Percentiles rank a stretch among this genome's conserved stretches.
Conservation (phyloP, 2,329 filamentous ascomycete genomes). For the Ophiostoma ulmi region DNA sequence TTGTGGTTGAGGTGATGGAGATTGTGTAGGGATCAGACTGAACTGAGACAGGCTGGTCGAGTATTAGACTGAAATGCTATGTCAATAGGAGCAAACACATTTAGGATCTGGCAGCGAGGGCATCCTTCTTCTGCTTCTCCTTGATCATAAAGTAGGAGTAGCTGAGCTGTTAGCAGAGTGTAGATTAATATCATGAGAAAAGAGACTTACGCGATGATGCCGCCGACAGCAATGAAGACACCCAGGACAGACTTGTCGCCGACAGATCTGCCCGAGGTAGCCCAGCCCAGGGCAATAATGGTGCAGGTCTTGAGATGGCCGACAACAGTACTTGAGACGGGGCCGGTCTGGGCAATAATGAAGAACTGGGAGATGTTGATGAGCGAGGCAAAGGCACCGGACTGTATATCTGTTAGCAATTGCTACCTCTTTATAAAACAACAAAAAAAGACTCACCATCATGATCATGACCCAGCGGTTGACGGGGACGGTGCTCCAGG, state of each 20-base stretch:
- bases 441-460: slow-evolving; percentile 41
- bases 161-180: slow-evolving; percentile 23
- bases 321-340: slow-evolving; percentile 61
- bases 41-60: background rate
- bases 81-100: background rate
- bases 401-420: slow-evolving; percentile 39
- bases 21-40: background rate
- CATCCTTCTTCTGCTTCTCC: slow-evolving; percentile 28
- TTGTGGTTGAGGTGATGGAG: background rate
- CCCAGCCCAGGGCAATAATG: slow-evolving; percentile 61
- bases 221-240: slow-evolving; percentile 51
- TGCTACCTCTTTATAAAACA: background rate
- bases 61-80: background rate
- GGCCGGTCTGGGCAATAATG: slow-evolving; percentile 57
- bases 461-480: slow-evolving; percentile 55
- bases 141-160: slow-evolving; percentile 35
- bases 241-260: slow-evolving; percentile 52
- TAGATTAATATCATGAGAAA: background rate
- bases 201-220: slow-evolving; percentile 50
- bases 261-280: slow-evolving; percentile 49
- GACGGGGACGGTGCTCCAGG: slow-evolving; percentile 47
- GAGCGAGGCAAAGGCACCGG: slow-evolving; percentile 56
- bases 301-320: slow-evolving; percentile 62
- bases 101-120: slow-evolving; percentile 18
- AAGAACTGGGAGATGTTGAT: slow-evolving; percentile 63